Base-by-base conservation (phyloP, 495 filamentous ascomycete species). In the Margaritispora aquatica region DNA sequence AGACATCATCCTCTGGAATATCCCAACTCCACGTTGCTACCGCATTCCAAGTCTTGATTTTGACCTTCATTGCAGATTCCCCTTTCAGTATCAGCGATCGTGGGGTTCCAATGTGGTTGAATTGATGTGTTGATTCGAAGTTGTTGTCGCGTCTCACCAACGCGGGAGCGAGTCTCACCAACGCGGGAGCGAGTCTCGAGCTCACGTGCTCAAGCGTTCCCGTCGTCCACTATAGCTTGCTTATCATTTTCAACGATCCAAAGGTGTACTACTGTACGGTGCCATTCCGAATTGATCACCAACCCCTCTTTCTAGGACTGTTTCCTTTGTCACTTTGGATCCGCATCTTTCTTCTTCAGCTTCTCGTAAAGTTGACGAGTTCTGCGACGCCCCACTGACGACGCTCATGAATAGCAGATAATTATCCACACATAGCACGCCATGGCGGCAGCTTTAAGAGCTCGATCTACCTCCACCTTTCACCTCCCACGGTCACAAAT, bases 51-150 rank as follows among this genome's bases (percentile, higher is more conserved):
- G 87, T 80, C 69, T 86, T 89, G 74, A 97, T 91, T 15, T 80
- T 90, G 71, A 97, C 92, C 71, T 96, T 97, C 94, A 99, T 96
- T n/a, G n/a, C n/a, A n/a, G n/a, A n/a, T n/a, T n/a, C n/a, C n/a
- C n/a, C n/a, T n/a, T n/a, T n/a, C n/a, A n/a, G n/a, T n/a, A n/a
- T n/a, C n/a, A n/a, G n/a, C n/a, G n/a, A n/a, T 50, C 21, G 19
- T 26, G 47, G 4, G 23, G 2, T 24, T 24, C 11, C 5, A 11
- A 24, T 11, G 10, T 7, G 4, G 20, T 2, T 50, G 47, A 8
- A 5, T 4, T 24, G 7, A n/a, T n/a, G n/a, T n/a, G 47, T 54
- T 54, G 27, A 20, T 4, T n/a, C 19, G 58, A 51, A 52, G 34
- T 51, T 36, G 36, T 17, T 27, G 26, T 38, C 21, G 51, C 51